These are phyloP conservation scores for Diaporthe sp. DNA, from an alignment of 2,329 filamentous ascomycete genomes.

Conservation along the genomic window DNA sequence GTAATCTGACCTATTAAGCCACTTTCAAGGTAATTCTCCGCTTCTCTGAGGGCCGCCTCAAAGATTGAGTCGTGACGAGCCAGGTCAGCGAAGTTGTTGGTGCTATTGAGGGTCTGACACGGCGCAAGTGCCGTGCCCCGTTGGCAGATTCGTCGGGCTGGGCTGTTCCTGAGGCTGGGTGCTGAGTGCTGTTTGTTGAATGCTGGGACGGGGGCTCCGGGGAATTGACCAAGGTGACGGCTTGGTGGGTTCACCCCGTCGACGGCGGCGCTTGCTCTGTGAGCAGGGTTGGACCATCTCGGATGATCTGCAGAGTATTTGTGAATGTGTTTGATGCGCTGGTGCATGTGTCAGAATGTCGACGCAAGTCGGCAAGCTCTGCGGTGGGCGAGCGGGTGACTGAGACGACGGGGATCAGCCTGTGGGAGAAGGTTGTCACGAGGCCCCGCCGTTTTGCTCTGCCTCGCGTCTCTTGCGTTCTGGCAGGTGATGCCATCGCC, in stretches of 20 bases:
- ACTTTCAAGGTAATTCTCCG: background rate
- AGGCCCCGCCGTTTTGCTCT: background rate
- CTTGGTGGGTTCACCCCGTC: conserved; percentile 8
- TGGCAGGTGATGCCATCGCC: conserved; percentile 26
- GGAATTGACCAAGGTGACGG: conserved; percentile 24
- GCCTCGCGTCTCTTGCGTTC: background rate
- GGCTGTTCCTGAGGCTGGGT: background rate
- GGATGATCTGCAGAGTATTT: conserved; percentile 33
- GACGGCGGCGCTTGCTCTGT: conserved; percentile 12
- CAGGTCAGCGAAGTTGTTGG: background rate
- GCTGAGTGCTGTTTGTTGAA: background rate
- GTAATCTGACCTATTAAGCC: background rate
- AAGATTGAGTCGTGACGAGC: background rate
- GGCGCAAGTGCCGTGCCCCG: background rate
- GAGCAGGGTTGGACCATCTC: conserved; percentile 29
- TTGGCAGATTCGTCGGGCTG: background rate
- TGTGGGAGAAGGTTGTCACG: background rate
- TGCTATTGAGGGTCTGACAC: conserved; percentile 3
- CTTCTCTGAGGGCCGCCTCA: background rate
- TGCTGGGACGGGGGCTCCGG: conserved; percentile 34
- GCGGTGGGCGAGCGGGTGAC: conserved; percentile 12
- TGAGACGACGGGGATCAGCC: conserved; percentile 26
- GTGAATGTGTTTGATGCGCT: conserved; percentile 36
- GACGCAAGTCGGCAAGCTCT: conserved; percentile 13
- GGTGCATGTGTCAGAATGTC: conserved; percentile 36